Conservation (phyloP, 768 basidiomycete genomes). For the Tricholoma furcatifolium region DNA sequence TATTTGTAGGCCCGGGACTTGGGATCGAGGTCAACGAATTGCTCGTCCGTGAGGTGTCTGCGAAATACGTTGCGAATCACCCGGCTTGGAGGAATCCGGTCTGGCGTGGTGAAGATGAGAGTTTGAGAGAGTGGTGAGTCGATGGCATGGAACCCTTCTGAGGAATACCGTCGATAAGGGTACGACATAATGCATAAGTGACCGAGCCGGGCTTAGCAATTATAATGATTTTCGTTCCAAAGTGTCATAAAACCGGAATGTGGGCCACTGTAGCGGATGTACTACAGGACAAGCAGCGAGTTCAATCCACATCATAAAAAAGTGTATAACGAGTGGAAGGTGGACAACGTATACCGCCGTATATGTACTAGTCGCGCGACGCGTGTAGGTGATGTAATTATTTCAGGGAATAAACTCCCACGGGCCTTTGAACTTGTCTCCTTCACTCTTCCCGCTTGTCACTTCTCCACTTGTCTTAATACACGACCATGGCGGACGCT, state of each 20-base stretch:
- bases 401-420: constrained; percentile 10
- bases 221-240: too few relatives aligned
- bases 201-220: too few relatives aligned
- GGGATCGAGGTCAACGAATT: constrained; percentile 63
- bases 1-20: constrained; percentile 47
- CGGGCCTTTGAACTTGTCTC: constrained; percentile 5
- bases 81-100: constrained; percentile 54
- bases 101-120: constrained; percentile 56
- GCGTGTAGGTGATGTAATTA: too few relatives aligned
- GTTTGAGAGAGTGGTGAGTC: constrained; percentile 51
- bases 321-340: too few relatives aligned
- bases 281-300: too few relatives aligned
- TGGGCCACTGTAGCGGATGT: too few relatives aligned
- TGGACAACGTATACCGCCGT: too few relatives aligned
- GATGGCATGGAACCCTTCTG: background rate
- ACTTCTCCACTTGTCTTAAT: background rate
- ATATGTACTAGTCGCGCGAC: too few relatives aligned
- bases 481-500: constrained; percentile 54
- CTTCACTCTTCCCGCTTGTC: background rate
- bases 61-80: constrained; percentile 32
- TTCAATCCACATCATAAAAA: too few relatives aligned
- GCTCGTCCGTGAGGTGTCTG: constrained; percentile 40
- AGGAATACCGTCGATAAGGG: too few relatives aligned
- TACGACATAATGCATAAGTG: too few relatives aligned
- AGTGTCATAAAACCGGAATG: too few relatives aligned